phyloP scores from a whole-genome alignment of 257 asterid genomes.

The Plectranthus barbatus region DNA sequence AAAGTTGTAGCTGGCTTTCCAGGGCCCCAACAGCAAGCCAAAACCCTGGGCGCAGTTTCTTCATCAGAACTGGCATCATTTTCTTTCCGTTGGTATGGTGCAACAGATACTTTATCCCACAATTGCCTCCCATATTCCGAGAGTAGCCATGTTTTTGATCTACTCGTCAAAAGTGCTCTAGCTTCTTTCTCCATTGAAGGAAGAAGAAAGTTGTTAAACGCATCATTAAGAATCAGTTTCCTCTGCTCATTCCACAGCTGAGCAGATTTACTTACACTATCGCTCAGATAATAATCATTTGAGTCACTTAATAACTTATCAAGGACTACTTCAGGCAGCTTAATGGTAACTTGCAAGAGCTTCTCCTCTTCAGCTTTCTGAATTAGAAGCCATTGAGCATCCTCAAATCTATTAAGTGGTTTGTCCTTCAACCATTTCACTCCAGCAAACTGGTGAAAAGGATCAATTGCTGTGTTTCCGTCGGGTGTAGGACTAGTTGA shows the following conservation, averaged over 20 bases:
- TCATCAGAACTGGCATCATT: conserved; percentile 67
- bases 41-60: conserved; percentile 84
- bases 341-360: conserved; percentile 74
- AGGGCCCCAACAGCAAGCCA: conserved; percentile 99
- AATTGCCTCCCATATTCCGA: conserved; percentile 72
- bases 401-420: conserved; percentile 77
- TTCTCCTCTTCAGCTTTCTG: conserved; percentile 98
- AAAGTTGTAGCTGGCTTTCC: conserved; percentile 96
- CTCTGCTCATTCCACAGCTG: conserved; percentile 98
- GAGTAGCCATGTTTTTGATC: conserved; percentile 74
- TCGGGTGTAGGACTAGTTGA: conserved; percentile 85
- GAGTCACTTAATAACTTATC: conserved; percentile 70
- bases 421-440: conserved; percentile 92
- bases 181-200: conserved; percentile 98
- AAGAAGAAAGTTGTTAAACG: conserved; percentile 58
- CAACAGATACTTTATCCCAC: conserved; percentile 87
- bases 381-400: conserved; percentile 93
- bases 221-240: conserved; percentile 74
- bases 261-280: conserved; percentile 96
- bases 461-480: conserved; percentile 77
- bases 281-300: conserved; percentile 81
- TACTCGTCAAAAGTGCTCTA: conserved; percentile 56
- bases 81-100: conserved; percentile 83
- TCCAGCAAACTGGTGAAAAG: conserved; percentile 82
- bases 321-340: conserved; percentile 66